These are phyloP conservation scores for Metarhizium guizhouense DNA, from an alignment of 2,329 filamentous ascomycete genomes.

Conservation along the genomic window DNA sequence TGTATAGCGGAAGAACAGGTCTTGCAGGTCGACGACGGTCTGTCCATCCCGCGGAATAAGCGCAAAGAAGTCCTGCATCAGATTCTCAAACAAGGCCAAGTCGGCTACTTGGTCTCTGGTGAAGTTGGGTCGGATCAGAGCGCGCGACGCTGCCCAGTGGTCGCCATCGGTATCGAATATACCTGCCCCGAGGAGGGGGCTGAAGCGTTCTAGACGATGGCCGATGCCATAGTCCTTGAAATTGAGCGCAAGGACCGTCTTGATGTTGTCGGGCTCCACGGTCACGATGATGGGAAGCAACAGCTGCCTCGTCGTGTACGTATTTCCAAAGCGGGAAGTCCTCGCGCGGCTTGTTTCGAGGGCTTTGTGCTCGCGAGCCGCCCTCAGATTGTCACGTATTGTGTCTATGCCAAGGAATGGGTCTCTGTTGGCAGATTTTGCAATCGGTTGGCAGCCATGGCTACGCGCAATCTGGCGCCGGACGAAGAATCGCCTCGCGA, in stretches of 20 bases:
- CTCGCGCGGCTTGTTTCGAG: neutral
- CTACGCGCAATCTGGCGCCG: neutral
- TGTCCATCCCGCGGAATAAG: slow-evolving; percentile 25
- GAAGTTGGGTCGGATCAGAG: slow-evolving; percentile 31
- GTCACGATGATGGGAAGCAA: slow-evolving; percentile 9
- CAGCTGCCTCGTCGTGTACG: neutral
- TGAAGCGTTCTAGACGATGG: slow-evolving; percentile 15
- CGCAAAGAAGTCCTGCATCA: slow-evolving; percentile 14
- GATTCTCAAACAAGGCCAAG: slow-evolving; percentile 25
- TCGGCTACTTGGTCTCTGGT: slow-evolving; percentile 33
- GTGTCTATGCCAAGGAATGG: slow-evolving; percentile 5
- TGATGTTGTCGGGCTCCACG: slow-evolving; percentile 16
- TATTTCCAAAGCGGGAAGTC: neutral
- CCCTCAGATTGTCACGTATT: neutral
- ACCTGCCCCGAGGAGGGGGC: slow-evolving; percentile 33
- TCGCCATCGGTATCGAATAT: slow-evolving; percentile 12
- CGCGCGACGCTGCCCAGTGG: slow-evolving; percentile 27
- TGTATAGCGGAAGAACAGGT: slow-evolving; percentile 39
- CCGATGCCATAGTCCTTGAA: slow-evolving; percentile 16
- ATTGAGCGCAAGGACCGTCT: slow-evolving; percentile 17
- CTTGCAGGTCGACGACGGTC: slow-evolving; percentile 31
- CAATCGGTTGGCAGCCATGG: slow-evolving; percentile 5
- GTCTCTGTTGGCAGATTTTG: neutral
- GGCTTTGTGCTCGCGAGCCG: neutral
- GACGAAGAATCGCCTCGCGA: neutral